A percentile compares a stretch with the other conserved stretches of the same genome.
Evolutionary conservation across 805 yeast species (phyloP).

Genomic region (Ogataea trehalophila): DNA sequence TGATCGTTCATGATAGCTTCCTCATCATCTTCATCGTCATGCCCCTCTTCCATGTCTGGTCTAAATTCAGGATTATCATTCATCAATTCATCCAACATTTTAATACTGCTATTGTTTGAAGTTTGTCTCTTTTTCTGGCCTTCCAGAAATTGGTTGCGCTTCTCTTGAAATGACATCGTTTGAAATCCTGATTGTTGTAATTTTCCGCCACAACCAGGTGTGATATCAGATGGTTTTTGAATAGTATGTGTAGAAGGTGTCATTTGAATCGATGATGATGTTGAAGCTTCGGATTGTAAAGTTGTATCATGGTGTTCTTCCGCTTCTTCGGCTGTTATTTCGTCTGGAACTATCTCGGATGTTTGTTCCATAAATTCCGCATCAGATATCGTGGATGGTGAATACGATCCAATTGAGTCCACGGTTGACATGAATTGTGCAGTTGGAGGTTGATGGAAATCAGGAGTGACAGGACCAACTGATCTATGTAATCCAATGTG

Average conservation of each 20-base stretch:
- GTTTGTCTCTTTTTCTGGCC: conserved; percentile 6
- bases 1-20: conserved; percentile 3
- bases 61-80: conserved; percentile 8
- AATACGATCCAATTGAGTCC: conserved; percentile 26
- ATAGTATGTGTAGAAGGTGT: background rate
- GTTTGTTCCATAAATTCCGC: conserved; percentile 8
- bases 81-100: conserved; percentile 28
- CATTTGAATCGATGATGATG: conserved; percentile 6
- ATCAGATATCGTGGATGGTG: conserved; percentile 21
- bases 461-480: background rate
- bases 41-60: conserved; percentile 13
- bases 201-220: background rate
- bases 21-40: conserved; percentile 10
- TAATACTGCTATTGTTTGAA: conserved; percentile 25
- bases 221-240: background rate
- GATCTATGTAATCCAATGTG: conserved; percentile 1
- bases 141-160: conserved; percentile 17
- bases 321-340: conserved; percentile 28
- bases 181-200: conserved; percentile 1
- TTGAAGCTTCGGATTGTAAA: background rate
- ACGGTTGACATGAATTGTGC: conserved; percentile 15
- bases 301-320: conserved; percentile 16
- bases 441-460: conserved; percentile 9
- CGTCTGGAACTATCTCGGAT: conserved; percentile 19
- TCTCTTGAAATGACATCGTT: conserved; percentile 19